A percentile compares a stretch with the other conserved stretches of the same genome.
Evolutionary conservation across 139 green algal genomes (phyloP).

Genomic region (Closterium sp.): DNA sequence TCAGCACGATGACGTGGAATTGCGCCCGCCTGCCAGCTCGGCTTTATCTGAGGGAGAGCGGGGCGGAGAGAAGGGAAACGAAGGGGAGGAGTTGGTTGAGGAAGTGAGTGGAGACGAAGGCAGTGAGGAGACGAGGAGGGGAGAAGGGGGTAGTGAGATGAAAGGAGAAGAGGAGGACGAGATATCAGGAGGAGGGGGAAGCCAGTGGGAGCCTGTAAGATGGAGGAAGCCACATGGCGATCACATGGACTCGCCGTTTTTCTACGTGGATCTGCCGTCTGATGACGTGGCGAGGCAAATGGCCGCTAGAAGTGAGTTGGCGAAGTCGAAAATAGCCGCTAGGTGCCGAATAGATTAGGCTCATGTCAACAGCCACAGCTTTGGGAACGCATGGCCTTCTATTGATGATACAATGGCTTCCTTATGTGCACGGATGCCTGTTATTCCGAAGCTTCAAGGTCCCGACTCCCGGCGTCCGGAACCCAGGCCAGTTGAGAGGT

Average conservation of each 20-base stretch:
- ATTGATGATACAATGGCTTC: too few species aligned
- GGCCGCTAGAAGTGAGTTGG: conserved; percentile 26
- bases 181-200: background rate
- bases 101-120: background rate
- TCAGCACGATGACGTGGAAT: background rate
- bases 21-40: background rate
- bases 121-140: background rate
- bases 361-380: too few species aligned
- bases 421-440: too few species aligned
- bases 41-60: background rate
- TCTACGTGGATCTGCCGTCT: conserved; percentile 40
- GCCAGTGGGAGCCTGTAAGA: background rate
- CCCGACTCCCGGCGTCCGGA: too few species aligned
- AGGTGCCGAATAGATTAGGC: too few species aligned
- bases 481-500: too few species aligned
- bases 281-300: conserved; percentile 33
- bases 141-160: background rate
- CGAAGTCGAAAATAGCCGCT: background rate
- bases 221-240: conserved; percentile 29
- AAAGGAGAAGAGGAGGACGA: background rate
- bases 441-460: too few species aligned
- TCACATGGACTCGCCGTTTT: conserved; percentile 45
- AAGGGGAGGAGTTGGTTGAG: background rate
- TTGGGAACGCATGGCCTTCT: too few species aligned
- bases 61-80: background rate